Base-by-base conservation (phyloP, 495 filamentous ascomycete genomes). In the Hypoxylon lienhwacheense region DNA sequence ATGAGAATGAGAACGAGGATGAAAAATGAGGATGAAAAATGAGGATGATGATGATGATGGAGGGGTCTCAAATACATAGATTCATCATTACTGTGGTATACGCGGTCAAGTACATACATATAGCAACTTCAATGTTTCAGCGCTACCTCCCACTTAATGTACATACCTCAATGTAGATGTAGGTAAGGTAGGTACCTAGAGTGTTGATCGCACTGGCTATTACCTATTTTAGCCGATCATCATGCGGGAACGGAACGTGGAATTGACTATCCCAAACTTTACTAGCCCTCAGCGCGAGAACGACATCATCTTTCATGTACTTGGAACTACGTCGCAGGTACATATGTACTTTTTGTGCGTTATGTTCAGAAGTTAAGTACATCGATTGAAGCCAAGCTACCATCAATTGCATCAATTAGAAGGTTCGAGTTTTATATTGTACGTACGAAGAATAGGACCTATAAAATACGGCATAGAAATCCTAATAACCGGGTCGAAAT, bases 171-270 rank as follows among this genome's bases (percentile, higher is more conserved):
- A n/a, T 20, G 5, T 12, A 21, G 29, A 12, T 17, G 7, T 34
- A 12, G 36, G 24, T 14, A 37, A 12, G 22, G 31, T 24, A 21
- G 39, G 21, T 40, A 5, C 24, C n/a, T n/a, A 33, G 16, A 44
- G 26, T 10, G 28, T 36, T 15, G 31, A 25, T 34, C n/a, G 37
- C 37, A 52, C 34, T 58, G 44, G 45, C 14, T 55, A 28, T n/a
- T 31, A 11, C 28, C 35, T 51, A 55, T 52, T 61, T 60, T 61
- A 61, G 58, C 58, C 58, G 58, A 61, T 50, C 51, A 31, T 24
- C 33, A 61, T 33, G 41, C 51, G 52, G 46, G 51, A 55, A 47
- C 58, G 58, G 47, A 51, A 61, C 51, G 46, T 55, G 57, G 50
- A 42, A 37, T 44, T 21, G 29, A 48, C 37, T 48, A n/a, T n/a